Percentiles rank a stretch among this genome's conserved stretches.
These are phyloP conservation scores for Colletotrichum caudatum DNA, from an alignment of 2,329 filamentous ascomycete genomes.

Conservation along the genomic window DNA sequence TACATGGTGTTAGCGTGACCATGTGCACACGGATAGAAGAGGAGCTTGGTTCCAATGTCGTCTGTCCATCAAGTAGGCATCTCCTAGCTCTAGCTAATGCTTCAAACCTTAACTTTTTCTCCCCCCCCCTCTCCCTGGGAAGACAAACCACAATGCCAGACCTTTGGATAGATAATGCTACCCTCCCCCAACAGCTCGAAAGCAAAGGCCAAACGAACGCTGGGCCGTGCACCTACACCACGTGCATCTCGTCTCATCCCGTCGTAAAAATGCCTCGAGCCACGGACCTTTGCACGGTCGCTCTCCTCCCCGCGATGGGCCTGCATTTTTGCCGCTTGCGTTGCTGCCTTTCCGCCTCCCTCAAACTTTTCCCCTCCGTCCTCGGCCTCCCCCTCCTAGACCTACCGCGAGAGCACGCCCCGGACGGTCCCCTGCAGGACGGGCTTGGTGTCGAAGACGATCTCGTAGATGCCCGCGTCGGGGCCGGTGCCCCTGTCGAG, in stretches of 20 bases:
- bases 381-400: neutral
- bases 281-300: no score
- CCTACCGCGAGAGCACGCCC: conserved; percentile 62
- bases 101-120: neutral
- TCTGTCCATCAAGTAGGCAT: neutral
- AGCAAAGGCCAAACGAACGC: neutral
- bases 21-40: no score
- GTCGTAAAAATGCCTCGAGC: no score
- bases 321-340: neutral
- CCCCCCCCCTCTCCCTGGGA: neutral
- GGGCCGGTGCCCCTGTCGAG: conserved; percentile 65
- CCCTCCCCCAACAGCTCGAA: neutral
- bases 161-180: neutral
- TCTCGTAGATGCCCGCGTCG: conserved; percentile 60
- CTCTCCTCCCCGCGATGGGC: neutral
- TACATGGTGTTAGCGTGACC: neutral
- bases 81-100: neutral
- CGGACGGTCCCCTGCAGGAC: conserved; percentile 61
- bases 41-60: no score
- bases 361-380: no score
- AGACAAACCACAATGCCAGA: neutral
- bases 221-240: neutral
- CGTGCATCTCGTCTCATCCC: neutral
- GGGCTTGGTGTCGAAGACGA: conserved; percentile 63
- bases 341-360: neutral